Base-by-base conservation (phyloP, 441 rosid genomes). In the Pelargonium cotyledonis region DNA sequence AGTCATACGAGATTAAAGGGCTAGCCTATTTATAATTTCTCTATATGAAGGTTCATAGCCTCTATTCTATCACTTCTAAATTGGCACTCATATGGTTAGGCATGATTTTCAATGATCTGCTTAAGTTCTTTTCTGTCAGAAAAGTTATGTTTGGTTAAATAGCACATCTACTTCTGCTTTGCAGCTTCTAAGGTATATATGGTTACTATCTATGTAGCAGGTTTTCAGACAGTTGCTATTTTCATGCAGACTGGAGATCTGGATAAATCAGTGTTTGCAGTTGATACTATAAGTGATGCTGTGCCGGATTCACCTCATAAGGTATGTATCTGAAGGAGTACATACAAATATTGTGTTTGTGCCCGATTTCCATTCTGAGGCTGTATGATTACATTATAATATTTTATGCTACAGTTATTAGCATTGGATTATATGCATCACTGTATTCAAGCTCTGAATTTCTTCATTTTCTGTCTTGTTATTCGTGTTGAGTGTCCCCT, bases 211-310 rank as follows among this genome's bases (percentile, higher is more conserved):
- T 80, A 81, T 86, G 92, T 84, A 90, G 95, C 90, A 90, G 96
- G 94, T 89, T 92, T 90, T 90, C 94, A 90, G 95, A 85, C 91
- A 86, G 95, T 92, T 91, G 90, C 91, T 90, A 85, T 92, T 95
- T 95, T 95, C 89, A 86, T 95, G 98, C 99, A 92, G 99, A 89
- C 87, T 87, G 91, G 85, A 81, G 86, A 88, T 70, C 70, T 61
- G 49, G 87, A 79, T 78, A 88, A 83, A 78, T 83, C 80, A 65
- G 85, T 71, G 68, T 79, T 84, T 73, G 77, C 83, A 38, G 75
- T 75, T 21, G 74, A 67, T 76, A 73, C 72, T 68, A 66, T 82
- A 51, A 82, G 80, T 70, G 81, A 82, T 80, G 38, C 65, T 40
- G 93, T 87, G 69, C 79, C 80, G 78, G 91, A 89, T 79, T 88